Base-by-base conservation (phyloP, 176 grass and related monocot species). In the Rhynchospora tenuis region DNA sequence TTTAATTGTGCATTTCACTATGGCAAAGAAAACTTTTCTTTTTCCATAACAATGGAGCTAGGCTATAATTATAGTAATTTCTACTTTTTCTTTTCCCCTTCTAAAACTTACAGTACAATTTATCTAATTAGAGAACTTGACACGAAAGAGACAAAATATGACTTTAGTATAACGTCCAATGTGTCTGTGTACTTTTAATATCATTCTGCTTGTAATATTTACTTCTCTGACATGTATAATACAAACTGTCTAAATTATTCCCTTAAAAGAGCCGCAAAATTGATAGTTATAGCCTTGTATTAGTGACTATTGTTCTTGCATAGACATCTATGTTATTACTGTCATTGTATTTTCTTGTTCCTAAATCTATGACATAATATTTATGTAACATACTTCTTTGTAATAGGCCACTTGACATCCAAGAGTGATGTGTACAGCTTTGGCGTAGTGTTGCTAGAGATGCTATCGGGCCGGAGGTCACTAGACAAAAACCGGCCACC, bases 381-480 rank as follows among this genome's bases (percentile, higher is more conserved):
- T 61, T 16, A 63, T 70, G 8, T 24, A 65, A 67, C 26, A 10
- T 66, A 26, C 16, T 61, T 57, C 12, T 70, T 19, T 83, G 68
- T 13, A 1, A 38, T 43, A 95, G 93, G 93, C 0, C 93, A 92
- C 72, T 81, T 96, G 82, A 92, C 88, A 2, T 19, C 93, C 0
- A 94, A 90, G 81, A 94, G 90, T 6, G 92, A 94, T 68, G 88
- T 91, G 8, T 94, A 92, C 68, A 90, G 92, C 83, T 94, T 94
- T 55, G 90, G 92, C 0, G 90, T 91, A 2, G 92, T 94, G n/a
- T 69, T 94, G 0, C 38, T 94, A 0, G 92, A 94, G 67, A 82
- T 91, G 86, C 56, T 94, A 5, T 90, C 90, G 0, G 92, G 92
- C 0, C 86, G 83, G 9, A 85, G 91, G 1, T 86, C 87, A 1